phyloP scores from a whole-genome alignment of 2,329 filamentous ascomycete species.

The Bipolaris sorokiniana region DNA sequence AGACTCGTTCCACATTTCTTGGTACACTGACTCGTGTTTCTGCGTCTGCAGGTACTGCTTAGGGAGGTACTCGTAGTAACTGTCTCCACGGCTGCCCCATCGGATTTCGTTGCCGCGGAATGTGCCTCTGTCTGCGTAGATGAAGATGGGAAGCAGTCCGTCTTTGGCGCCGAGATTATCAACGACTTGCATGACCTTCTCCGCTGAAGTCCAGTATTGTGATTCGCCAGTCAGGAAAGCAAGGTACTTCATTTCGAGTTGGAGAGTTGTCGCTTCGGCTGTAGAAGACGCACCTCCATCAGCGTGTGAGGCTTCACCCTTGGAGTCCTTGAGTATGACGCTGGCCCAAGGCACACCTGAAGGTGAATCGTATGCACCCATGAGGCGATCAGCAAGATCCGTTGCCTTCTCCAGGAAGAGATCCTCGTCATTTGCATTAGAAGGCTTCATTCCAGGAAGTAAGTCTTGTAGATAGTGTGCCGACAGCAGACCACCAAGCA shows the following conservation, averaged over 20 bases:
- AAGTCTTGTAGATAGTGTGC: slow-evolving; percentile 92
- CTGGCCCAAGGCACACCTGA: slow-evolving; percentile 91
- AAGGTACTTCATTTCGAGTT: slow-evolving; percentile 97
- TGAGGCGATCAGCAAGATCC: slow-evolving; percentile 84
- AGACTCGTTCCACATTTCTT: slow-evolving; percentile 90
- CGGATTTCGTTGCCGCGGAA: slow-evolving; percentile 88
- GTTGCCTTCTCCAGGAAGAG: slow-evolving; percentile 95
- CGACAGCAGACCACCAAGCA: slow-evolving; percentile 90
- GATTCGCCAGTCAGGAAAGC: slow-evolving; percentile 92
- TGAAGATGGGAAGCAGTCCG: slow-evolving; percentile 89
- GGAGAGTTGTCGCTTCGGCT: slow-evolving; percentile 87
- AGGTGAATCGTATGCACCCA: slow-evolving; percentile 84
- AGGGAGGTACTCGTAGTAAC: slow-evolving; percentile 97
- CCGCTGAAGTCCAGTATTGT: slow-evolving; percentile 88
- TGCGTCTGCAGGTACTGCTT: slow-evolving; percentile 98
- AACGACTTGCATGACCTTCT: slow-evolving; percentile 89
- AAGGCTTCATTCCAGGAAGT: slow-evolving; percentile 78
- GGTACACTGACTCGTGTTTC: slow-evolving; percentile 81
- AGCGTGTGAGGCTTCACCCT: slow-evolving; percentile 80
- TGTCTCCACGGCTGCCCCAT: slow-evolving; percentile 91
- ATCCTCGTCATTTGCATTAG: slow-evolving; percentile 78
- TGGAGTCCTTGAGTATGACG: slow-evolving; percentile 79
- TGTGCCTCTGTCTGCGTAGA: slow-evolving; percentile 76
- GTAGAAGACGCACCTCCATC: slow-evolving; percentile 91
- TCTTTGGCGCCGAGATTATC: slow-evolving; percentile 81